phyloP scores from a whole-genome alignment of 2,329 filamentous ascomycete species.

The Botrytis sinoallii region DNA sequence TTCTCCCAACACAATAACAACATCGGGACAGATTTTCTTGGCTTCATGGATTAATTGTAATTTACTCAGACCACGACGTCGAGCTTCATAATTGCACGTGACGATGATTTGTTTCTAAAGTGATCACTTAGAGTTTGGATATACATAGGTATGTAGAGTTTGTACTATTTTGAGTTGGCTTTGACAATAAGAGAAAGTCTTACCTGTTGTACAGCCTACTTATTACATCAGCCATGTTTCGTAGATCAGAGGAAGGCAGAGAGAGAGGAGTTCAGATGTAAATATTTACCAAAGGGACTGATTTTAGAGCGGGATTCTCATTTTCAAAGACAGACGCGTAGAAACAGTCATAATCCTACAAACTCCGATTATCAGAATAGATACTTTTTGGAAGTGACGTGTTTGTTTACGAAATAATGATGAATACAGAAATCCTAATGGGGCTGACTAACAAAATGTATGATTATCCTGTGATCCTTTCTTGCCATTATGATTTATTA shows the following conservation, averaged over 20 bases:
- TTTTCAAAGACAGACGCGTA: conserved; percentile 86
- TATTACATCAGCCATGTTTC: conserved; percentile 25
- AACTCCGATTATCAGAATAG: conserved; percentile 9
- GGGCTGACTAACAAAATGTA: conserved; percentile 23
- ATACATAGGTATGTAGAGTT: neutral
- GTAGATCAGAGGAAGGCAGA: neutral
- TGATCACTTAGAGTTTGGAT: conserved; percentile 38
- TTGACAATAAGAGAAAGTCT: neutral
- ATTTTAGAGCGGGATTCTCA: conserved; percentile 69
- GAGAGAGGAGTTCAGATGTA: conserved; percentile 42
- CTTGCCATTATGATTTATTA: conserved; percentile 11
- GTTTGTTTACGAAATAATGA: neutral
- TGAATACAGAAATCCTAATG: conserved; percentile 1
- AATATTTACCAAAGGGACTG: conserved; percentile 68
- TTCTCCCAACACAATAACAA: conserved; percentile 83
- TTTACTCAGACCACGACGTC: conserved; percentile 70
- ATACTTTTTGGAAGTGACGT: neutral
- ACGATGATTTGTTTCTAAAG: conserved; percentile 62
- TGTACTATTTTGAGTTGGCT: neutral
- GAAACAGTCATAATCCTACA: conserved; percentile 81
- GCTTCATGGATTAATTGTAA: conserved; percentile 83
- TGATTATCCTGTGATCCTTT: conserved; percentile 27
- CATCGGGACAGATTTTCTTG: conserved; percentile 73
- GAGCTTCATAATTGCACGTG: conserved; percentile 91
- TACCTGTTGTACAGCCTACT: conserved; percentile 38